A percentile compares a stretch with the other conserved stretches of the same genome.
Conservation (phyloP, 2,329 filamentous ascomycete genomes). For the Sporothrix inflata region DNA sequence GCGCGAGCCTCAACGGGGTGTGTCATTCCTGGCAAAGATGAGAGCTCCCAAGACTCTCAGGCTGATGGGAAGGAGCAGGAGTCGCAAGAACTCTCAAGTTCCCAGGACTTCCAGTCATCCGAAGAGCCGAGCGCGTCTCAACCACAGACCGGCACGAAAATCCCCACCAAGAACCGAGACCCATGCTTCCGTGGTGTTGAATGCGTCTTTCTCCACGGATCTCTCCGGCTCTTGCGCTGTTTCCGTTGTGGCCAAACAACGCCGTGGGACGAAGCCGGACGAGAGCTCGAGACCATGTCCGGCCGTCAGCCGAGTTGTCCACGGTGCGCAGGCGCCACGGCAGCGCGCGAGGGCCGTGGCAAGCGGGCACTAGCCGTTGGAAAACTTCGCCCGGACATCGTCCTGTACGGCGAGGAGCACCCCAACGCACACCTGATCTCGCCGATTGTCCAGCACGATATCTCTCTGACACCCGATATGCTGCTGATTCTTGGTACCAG, state of each 20-base stretch:
- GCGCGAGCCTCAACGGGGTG: constrained; percentile 28
- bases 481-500: constrained; percentile 73
- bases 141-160: constrained; percentile 26
- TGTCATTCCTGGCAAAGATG: neutral
- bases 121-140: neutral
- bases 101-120: constrained; percentile 18
- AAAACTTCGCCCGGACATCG: constrained; percentile 71
- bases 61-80: neutral
- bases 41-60: neutral
- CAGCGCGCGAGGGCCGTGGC: constrained; percentile 64
- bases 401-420: constrained; percentile 75
- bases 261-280: constrained; percentile 61
- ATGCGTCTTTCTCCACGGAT: constrained; percentile 73
- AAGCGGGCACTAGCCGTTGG: constrained; percentile 70
- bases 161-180: constrained; percentile 24
- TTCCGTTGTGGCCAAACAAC: constrained; percentile 62
- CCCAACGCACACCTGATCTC: constrained; percentile 70
- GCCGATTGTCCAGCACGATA: constrained; percentile 68
- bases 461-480: constrained; percentile 66
- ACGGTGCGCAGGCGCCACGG: constrained; percentile 64
- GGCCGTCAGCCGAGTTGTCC: constrained; percentile 70
- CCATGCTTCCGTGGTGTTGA: constrained; percentile 55
- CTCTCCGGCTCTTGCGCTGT: constrained; percentile 66
- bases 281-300: constrained; percentile 60
- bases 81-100: neutral